phyloP scores from a whole-genome alignment of 169 alveolate genomes.

The Plasmodium coatneyi region DNA sequence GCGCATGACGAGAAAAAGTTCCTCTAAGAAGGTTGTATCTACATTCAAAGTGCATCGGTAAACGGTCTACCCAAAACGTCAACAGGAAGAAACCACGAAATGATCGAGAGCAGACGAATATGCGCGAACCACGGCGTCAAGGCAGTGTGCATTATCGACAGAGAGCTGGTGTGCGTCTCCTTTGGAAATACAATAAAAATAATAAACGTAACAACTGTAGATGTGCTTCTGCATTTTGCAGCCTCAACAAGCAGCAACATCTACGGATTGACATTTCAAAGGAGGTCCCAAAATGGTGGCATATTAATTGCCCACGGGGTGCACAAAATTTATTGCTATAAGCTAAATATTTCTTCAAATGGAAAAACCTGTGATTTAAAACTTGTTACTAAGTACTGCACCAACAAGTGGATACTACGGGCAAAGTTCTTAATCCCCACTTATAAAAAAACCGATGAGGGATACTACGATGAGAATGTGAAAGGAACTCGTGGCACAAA shows the following conservation, averaged over 20 bases:
- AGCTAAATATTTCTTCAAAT: background rate
- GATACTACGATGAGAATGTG: background rate
- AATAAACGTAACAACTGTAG: constrained; percentile 34
- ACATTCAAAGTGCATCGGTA: background rate
- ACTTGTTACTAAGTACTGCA: constrained; percentile 21
- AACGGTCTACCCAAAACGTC: background rate
- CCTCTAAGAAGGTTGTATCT: background rate
- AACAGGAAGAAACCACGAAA: background rate
- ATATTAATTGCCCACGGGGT: constrained; percentile 64
- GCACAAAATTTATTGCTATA: constrained; percentile 52
- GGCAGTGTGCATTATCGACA: constrained; percentile 24
- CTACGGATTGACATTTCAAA: constrained; percentile 45
- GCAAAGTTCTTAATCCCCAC: background rate
- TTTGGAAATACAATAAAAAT: constrained; percentile 66
- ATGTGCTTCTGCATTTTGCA: constrained; percentile 29
- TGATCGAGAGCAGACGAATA: constrained; percentile 19
- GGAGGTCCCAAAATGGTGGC: background rate
- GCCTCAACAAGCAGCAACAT: constrained; percentile 57
- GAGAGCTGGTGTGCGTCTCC: constrained; percentile 19
- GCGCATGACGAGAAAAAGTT: background rate
- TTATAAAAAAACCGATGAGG: background rate
- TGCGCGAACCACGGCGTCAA: constrained; percentile 57
- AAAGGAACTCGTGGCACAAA: background rate
- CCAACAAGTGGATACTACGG: constrained; percentile 56
- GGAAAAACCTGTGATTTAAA: background rate